These are phyloP conservation scores for Vitis hybrid DNA, from an alignment of 177 flowering plant genomes.

Conservation along the genomic window DNA sequence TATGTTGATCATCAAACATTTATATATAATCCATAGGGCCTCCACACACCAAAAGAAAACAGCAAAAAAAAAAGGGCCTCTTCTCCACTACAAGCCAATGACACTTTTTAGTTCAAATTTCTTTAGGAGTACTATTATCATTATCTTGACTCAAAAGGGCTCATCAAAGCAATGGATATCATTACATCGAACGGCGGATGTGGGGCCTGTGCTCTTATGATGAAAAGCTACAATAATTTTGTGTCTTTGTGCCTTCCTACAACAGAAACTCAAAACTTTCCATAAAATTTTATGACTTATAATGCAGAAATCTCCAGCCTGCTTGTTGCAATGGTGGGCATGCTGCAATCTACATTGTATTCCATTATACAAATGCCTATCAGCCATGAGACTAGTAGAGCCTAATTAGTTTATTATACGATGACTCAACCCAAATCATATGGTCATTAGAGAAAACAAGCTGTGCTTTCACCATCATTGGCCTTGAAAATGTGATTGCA, in stretches of 20 bases:
- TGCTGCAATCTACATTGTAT: no score
- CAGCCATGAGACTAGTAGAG: no score
- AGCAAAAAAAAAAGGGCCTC: neutral
- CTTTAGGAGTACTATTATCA: conserved; percentile 1
- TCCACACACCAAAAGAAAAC: neutral
- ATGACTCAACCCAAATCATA: no score
- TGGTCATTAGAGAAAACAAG: no score
- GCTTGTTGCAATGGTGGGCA: no score
- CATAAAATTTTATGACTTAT: no score
- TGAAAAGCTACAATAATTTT: conserved; percentile 8
- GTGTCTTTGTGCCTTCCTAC: conserved; percentile 5
- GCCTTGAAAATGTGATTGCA: no score
- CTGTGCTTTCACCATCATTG: no score
- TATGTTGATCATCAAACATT: conserved; percentile 6
- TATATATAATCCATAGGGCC: neutral
- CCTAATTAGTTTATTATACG: no score
- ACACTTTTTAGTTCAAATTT: conserved; percentile 18
- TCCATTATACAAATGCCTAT: no score
- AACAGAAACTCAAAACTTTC: no score
- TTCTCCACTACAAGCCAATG: conserved; percentile 41
- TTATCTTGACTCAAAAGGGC: conserved; percentile 24
- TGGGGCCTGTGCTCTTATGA: conserved; percentile 32
- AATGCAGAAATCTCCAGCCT: no score
- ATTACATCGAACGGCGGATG: conserved; percentile 53
- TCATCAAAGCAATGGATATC: conserved; percentile 18